Conservation (phyloP, 257 asterid species). For the Solanum lignicaule region DNA sequence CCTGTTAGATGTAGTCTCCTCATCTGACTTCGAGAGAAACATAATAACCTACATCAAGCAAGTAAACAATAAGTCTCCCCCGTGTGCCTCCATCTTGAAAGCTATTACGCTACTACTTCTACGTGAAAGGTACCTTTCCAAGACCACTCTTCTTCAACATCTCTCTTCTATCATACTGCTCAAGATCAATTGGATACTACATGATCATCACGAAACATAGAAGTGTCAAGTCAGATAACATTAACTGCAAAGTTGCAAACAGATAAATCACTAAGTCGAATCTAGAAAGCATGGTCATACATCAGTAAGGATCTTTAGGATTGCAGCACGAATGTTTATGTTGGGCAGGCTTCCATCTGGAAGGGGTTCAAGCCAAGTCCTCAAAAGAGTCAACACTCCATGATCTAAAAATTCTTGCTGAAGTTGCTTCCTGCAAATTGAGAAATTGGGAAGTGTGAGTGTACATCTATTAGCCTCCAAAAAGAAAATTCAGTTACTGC, state of each 20-base stretch:
- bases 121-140: constrained; percentile 54
- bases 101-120: background rate
- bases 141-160: constrained; percentile 87
- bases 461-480: constrained; percentile 1
- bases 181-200: constrained; percentile 91
- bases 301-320: constrained; percentile 69
- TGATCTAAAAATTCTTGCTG: constrained; percentile 94
- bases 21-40: constrained; percentile 90
- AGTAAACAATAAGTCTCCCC: background rate
- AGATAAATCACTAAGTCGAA: background rate
- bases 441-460: background rate
- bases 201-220: constrained; percentile 9
- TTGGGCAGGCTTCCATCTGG: constrained; percentile 98
- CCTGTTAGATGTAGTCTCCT: constrained; percentile 85
- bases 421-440: constrained; percentile 68
- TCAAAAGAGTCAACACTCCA: constrained; percentile 72
- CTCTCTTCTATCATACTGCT: constrained; percentile 70
- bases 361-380: constrained; percentile 93
- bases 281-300: constrained; percentile 25
- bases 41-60: constrained; percentile 64
- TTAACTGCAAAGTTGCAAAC: background rate
- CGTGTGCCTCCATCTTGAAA: background rate
- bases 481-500: background rate
- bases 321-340: constrained; percentile 82
- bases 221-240: background rate